phyloP scores from a whole-genome alignment of 2,329 filamentous ascomycete species.

The Penicillium aurantiogriseum region DNA sequence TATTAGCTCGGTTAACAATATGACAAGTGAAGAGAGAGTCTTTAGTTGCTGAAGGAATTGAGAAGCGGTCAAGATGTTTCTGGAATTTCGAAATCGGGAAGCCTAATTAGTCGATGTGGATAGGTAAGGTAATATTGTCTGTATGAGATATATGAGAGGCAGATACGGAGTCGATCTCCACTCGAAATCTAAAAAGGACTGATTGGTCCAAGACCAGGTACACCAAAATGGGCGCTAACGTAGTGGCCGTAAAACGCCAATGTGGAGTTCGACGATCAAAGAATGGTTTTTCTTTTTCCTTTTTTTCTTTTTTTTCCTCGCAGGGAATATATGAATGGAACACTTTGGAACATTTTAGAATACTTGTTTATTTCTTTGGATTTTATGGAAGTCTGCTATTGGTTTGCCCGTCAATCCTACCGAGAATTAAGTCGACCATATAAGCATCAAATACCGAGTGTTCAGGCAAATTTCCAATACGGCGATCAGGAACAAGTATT shows the following conservation, averaged over 20 bases:
- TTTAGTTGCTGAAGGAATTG: slow-evolving; percentile 16
- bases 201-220: background rate
- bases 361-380: background rate
- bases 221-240: slow-evolving; percentile 1
- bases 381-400: background rate
- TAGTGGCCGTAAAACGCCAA: slow-evolving; percentile 2
- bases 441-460: background rate
- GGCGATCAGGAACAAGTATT: background rate
- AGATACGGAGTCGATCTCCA: background rate
- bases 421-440: background rate
- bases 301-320: no score
- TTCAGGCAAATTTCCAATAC: background rate
- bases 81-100: slow-evolving; percentile 4
- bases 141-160: background rate
- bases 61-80: slow-evolving; percentile 21
- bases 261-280: slow-evolving; percentile 1
- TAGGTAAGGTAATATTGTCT: background rate
- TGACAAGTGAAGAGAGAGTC: slow-evolving; percentile 4
- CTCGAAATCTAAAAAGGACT: background rate
- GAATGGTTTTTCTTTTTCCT: background rate
- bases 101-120: background rate
- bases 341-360: background rate
- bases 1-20: slow-evolving; percentile 14
- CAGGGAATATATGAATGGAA: background rate
- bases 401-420: background rate